Evolutionary conservation across 139 green algal genomes (phyloP), one percentile per base, ranked within the genome.

Genomic region (Asterochloris sp.): DNA sequence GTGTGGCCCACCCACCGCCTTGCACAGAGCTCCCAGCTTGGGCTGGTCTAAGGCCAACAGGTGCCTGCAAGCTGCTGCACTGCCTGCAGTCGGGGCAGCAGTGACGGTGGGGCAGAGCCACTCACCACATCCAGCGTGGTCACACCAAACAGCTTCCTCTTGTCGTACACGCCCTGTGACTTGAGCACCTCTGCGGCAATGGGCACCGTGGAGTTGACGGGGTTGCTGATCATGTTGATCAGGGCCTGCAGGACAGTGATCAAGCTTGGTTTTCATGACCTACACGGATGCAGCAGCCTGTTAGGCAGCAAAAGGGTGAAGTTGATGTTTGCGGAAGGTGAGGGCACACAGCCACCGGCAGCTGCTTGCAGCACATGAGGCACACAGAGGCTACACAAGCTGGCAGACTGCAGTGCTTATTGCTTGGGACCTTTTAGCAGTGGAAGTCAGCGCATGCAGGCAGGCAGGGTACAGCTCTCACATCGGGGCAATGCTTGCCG

Each of bases 191-290:
- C 94, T 12, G 90, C 88, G 15, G 94, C 94, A 82, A 98, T 98
- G 69, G 94, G 93, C n/a, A 98, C 94, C 13, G 94, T 98, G 29
- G 93, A 97, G 87, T 98, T 98, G 73, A 98, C 94, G 60, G 94
- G 94, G 88, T 98, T 98, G 85, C 91, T 95, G 86, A 97, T 97
- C 76, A 97, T 95, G 89, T 96, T 96, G 14, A 97, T 80, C 29
- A 94, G 75, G 17, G 91, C 91, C 74, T 89, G 66, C 17, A 71
- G 66, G 19, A 71, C 38, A 54, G 6, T 54, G 38, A 54, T 54
- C 38, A 54, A 54, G 2, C 6, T 54, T 54, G 2, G 38, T 54
- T 54, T 10, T 54, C 4, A 6, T 54, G 4, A 54, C 38, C 6
- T 54, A 54, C 38, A 6, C 38, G 6, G 38, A 54, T 54, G 38